These are phyloP conservation scores for Calonectria henricotiae DNA, from an alignment of 2,329 filamentous ascomycete genomes.

Conservation along the genomic window DNA sequence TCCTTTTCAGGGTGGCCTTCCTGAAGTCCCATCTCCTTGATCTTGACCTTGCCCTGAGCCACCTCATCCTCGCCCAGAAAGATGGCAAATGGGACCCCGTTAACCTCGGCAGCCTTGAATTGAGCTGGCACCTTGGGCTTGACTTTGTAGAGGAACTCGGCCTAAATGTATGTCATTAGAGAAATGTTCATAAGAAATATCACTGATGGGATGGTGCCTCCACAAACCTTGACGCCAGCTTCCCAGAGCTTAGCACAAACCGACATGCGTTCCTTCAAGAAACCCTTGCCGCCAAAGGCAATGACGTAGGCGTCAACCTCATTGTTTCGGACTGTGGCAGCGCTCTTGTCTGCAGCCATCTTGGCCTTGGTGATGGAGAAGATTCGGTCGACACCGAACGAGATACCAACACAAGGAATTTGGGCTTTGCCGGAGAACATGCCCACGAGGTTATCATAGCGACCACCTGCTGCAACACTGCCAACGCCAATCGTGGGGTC, in stretches of 20 bases:
- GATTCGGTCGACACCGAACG: conserved; percentile 95
- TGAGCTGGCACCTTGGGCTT: conserved; percentile 92
- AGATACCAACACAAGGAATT: conserved; percentile 79
- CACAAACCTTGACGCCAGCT: conserved; percentile 83
- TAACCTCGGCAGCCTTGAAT: conserved; percentile 90
- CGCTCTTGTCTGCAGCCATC: conserved; percentile 76
- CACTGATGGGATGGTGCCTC: not conserved
- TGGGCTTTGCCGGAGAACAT: conserved; percentile 92
- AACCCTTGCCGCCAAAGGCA: conserved; percentile 92
- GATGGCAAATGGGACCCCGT: conserved; percentile 86
- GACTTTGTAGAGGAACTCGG: conserved; percentile 90
- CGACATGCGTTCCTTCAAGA: conserved; percentile 87
- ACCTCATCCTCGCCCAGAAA: conserved; percentile 95
- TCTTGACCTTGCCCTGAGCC: conserved; percentile 84
- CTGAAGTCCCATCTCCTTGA: conserved; percentile 84
- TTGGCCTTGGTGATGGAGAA: conserved; percentile 90
- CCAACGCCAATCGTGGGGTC: conserved; percentile 89
- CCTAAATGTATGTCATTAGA: conserved; percentile 61
- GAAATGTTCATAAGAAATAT: not conserved
- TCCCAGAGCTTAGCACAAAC: conserved; percentile 86
- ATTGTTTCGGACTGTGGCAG: conserved; percentile 64
- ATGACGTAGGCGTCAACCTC: conserved; percentile 95
- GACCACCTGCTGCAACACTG: conserved; percentile 89
- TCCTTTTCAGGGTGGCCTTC: conserved; percentile 94
- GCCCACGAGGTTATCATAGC: conserved; percentile 93